Conservation (phyloP, 2,329 filamentous ascomycete genomes). For the Aschersonia sp. region DNA sequence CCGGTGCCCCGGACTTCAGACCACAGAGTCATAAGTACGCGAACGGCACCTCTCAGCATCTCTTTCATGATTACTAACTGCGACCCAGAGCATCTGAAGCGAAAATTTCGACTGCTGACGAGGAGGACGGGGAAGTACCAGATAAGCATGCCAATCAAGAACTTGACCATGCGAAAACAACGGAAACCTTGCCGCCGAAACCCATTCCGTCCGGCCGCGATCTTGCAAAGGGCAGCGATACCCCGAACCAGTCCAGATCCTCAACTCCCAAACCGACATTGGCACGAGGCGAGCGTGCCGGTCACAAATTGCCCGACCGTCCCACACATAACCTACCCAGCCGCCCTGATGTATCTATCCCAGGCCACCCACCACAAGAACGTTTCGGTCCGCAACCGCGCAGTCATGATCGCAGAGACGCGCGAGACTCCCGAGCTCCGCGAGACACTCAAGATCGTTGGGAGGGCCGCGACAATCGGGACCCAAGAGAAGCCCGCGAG, state of each 20-base stretch:
- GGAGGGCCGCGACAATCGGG: slow-evolving; percentile 20
- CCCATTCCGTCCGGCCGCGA: slow-evolving; percentile 14
- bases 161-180: slow-evolving; percentile 6
- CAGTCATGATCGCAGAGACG: slow-evolving; percentile 23
- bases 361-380: slow-evolving; percentile 30
- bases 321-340: slow-evolving; percentile 33
- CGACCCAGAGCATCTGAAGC: slow-evolving; percentile 6
- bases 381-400: slow-evolving; percentile 27
- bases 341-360: slow-evolving; percentile 43
- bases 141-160: slow-evolving; percentile 25
- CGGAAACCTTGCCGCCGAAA: slow-evolving; percentile 20
- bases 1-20: slow-evolving; percentile 51
- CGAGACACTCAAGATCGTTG: slow-evolving; percentile 13
- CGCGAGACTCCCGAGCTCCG: slow-evolving; percentile 14
- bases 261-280: slow-evolving; percentile 14
- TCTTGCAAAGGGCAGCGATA: slow-evolving; percentile 11
- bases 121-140: slow-evolving; percentile 62
- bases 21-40: slow-evolving; percentile 28
- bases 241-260: slow-evolving; percentile 9
- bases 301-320: slow-evolving; percentile 22
- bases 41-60: slow-evolving; percentile 5
- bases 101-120: slow-evolving; percentile 25
- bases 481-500: slow-evolving; percentile 21
- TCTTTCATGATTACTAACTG: not conserved
- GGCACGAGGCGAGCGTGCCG: slow-evolving; percentile 14